Evolutionary conservation across 345 rosid genomes (phyloP), one percentile per base, ranked within the genome.

Genomic region (Salix brachista): DNA sequence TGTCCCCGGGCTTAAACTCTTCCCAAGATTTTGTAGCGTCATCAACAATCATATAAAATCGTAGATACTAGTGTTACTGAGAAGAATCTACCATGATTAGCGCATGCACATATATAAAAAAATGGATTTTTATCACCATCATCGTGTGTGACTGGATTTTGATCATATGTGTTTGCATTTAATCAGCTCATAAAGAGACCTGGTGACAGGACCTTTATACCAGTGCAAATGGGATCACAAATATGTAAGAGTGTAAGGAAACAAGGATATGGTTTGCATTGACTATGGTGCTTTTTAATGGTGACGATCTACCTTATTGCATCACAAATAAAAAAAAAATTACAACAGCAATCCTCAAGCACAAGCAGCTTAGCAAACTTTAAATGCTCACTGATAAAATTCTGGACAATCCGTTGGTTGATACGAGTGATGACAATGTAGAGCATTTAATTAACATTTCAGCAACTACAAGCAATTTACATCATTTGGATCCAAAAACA

Each of bases 1-100:
- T 54, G 76, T 92, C 97, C 28, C 87, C 89, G 0, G 89, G 86
- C 87, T 84, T 93, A 81, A 92, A 73, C 82, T 88, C 88, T 74
- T 80, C 78, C 99, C 99, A 96, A 13, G 81, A 34, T 34, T 34
- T 34, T 34, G 36, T 4, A 34, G 36, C 36, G 36, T 34, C 36
- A 34, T 34, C 36, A 34, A 34, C 36, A 34, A 34, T 34, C 36
- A 34, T 34, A 34, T 34, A 34, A 34, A 34, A 34, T 34, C 37
- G 37, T 34, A 34, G 37, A 34, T 34, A 34, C 37, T 34, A 34
- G 37, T 34, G 37, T 34, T 34, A 5, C 37, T 34, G 37, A 34
- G 37, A 34, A 34, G 7, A 34, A 34, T 34, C 37, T 34, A 34
- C 37, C 37, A 34, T 5, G 37, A 34, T 5, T 34, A 34, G 37